A percentile compares a stretch with the other conserved stretches of the same genome.
Evolutionary conservation across 768 basidiomycete species (phyloP).

Genomic region (Leccinum pellstonianum): DNA sequence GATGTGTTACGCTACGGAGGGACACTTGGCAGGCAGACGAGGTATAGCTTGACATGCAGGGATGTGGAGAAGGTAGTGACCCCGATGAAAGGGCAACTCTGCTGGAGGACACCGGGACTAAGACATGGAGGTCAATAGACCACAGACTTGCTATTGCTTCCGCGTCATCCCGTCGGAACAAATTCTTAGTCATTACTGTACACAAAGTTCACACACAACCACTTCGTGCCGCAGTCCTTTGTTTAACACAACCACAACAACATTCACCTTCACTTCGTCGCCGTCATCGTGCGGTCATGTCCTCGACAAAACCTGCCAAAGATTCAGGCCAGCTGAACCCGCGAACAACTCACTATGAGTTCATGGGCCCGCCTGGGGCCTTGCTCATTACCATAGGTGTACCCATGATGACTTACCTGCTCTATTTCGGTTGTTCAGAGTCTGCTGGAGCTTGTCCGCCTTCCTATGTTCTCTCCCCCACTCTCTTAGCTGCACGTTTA

Average conservation of each 20-base stretch:
- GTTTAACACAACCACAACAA: not conserved
- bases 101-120: not conserved
- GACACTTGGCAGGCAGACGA: constrained; percentile 49
- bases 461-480: constrained; percentile 37
- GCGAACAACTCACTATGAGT: constrained; percentile 72
- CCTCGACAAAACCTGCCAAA: constrained; percentile 20
- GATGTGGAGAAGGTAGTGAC: constrained; percentile 64
- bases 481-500: constrained; percentile 37
- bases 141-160: not conserved
- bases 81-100: not conserved
- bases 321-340: constrained; percentile 54
- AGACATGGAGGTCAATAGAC: not conserved
- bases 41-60: constrained; percentile 86
- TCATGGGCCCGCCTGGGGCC: constrained; percentile 79
- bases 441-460: constrained; percentile 69
- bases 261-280: not conserved
- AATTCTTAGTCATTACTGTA: not conserved
- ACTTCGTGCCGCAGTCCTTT: not conserved
- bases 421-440: constrained; percentile 80
- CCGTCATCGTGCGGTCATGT: constrained; percentile 13
- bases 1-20: constrained; percentile 48
- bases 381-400: constrained; percentile 67
- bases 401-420: constrained; percentile 66
- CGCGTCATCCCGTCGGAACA: not conserved
- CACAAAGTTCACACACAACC: constrained; percentile 9